Base-by-base conservation (phyloP, 2,329 filamentous ascomycete species). In the Penicillium sp. region DNA sequence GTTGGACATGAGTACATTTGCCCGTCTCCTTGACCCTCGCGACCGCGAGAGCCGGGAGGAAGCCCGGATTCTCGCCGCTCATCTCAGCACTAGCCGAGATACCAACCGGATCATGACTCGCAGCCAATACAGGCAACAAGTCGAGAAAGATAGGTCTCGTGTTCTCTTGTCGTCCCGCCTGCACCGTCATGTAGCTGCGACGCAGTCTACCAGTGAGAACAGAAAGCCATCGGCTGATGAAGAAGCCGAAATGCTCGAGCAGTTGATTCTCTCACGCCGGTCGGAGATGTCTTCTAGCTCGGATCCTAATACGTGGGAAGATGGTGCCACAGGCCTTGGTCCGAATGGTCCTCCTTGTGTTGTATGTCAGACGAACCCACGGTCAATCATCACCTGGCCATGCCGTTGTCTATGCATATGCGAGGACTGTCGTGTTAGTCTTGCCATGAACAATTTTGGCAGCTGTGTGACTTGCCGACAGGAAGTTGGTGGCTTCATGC, bases 401-500 rank as follows among this genome's bases (percentile, higher is more conserved):
- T 99, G 95, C 75, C 90, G 95, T 2, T 99, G 95, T 74, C 83
- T 99, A 60, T 94, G 92, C 68, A 83, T 98, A 13, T 98, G 95
- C 74, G 95, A 99, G 75, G 95, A 98, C 68, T 98, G 95, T 74
- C 85, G 95, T 35, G 91, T 98, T 38, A 94, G 92, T 46, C 83
- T 98, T 64, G 95, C 95, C 3, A 93, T 96, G 87, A 96, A 97
- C 75, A 98, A 98, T 75, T 98, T 96, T 75, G 92, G 93, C 65
- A 96, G 92, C 73, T 99, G 95, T 74, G 93, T 98, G 42, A 98
- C 94, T 71, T 98, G 95, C 76, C 85, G 95, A 54, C 87, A 92
- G 59, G 90, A 95, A 69, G 92, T 98, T 33, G 86, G 87, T 58
- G 95, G 93, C 57, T 98, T 97, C 76, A 93, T 92, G 67, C 87